phyloP scores from a whole-genome alignment of 257 asterid genomes.

The Striga asiatica region DNA sequence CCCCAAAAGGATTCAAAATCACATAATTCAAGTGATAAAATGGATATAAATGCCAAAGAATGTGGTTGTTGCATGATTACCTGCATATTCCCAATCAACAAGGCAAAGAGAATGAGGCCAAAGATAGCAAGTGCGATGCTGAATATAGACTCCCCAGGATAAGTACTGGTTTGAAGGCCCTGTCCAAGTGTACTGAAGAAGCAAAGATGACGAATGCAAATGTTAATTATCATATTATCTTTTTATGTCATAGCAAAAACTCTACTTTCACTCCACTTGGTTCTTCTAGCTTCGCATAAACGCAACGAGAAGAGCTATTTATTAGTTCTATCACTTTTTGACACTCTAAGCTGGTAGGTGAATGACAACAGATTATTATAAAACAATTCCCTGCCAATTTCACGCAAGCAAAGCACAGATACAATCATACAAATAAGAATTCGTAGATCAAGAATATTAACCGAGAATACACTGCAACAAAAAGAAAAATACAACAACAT shows the following conservation, averaged over 20 bases:
- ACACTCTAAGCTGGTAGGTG: too few species aligned
- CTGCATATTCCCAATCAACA: constrained; percentile 99
- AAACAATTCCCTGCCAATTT: not conserved
- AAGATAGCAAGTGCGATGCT: constrained; percentile 90
- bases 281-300: not conserved
- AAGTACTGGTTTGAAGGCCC: constrained; percentile 95
- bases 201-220: constrained; percentile 14
- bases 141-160: constrained; percentile 89
- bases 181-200: constrained; percentile 89
- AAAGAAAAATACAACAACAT: too few species aligned
- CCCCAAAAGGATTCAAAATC: constrained; percentile 4
- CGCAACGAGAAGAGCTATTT: not conserved
- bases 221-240: not conserved
- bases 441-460: too few species aligned
- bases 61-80: constrained; percentile 22
- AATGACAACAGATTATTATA: not conserved
- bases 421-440: too few species aligned
- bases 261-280: not conserved
- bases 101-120: constrained; percentile 93
- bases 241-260: not conserved
- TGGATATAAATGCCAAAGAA: not conserved
- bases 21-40: not conserved
- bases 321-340: not conserved
- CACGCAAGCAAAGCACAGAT: not conserved
- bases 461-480: too few species aligned